These are phyloP conservation scores for Eucalyptus cladocalyx DNA, from an alignment of 345 rosid species.

Conservation along the genomic window DNA sequence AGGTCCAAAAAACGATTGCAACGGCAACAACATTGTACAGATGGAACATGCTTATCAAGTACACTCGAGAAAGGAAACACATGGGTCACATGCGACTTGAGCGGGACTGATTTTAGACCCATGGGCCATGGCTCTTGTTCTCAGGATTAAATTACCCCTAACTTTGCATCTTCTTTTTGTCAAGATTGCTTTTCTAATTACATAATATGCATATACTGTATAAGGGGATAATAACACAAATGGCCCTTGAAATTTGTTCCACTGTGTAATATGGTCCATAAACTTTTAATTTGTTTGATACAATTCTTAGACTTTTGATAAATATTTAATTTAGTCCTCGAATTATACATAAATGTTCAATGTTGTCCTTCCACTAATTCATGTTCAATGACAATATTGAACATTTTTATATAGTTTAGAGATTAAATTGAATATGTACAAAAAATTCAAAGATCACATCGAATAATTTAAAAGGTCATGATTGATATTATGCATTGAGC, in stretches of 20 bases:
- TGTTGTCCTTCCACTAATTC: background rate
- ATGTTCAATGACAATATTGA: accelerated
- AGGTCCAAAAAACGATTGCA: background rate
- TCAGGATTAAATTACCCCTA: background rate
- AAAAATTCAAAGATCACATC: accelerated
- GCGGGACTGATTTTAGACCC: background rate
- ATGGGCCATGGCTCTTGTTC: background rate
- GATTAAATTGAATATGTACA: too few species aligned
- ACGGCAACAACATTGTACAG: background rate
- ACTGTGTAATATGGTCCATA: accelerated
- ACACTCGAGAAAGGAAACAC: background rate
- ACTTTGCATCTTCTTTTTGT: background rate
- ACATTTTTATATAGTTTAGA: accelerated
- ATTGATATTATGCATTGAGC: accelerated
- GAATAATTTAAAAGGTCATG: too few species aligned
- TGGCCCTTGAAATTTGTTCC: accelerated
- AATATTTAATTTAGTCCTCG: accelerated
- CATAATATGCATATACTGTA: background rate
- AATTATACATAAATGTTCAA: too few species aligned
- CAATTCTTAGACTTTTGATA: accelerated
- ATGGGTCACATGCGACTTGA: background rate
- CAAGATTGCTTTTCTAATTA: background rate
- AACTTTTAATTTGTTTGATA: too few species aligned
- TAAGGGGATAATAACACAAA: background rate
- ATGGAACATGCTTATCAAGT: background rate